Evolutionary conservation across 108 stramenopile genomes (phyloP), one percentile per base, ranked within the genome.

Genomic region (Phaeodactylum tricornutum): DNA sequence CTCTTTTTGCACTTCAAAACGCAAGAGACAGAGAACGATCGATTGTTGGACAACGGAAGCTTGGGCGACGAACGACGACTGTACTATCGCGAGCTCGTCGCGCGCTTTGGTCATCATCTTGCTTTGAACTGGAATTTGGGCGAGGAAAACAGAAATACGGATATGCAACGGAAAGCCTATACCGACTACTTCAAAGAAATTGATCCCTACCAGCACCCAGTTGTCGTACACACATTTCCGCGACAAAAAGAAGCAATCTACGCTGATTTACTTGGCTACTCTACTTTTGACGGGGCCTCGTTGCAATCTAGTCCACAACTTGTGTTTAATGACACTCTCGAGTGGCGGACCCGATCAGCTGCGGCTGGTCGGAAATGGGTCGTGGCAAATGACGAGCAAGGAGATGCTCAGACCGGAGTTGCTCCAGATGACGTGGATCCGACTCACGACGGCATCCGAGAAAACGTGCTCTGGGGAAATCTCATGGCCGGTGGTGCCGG

Each of bases 71-170:
- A 41, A 20, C 39, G 39, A 15, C 16, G 21, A 20, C 14, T 41
- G 6, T 41, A 41, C 39, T 41, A 41, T 20, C 39, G 39, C 21
- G 39, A 41, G 21, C 14, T 41, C 6, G 39, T 41, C 5, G 39
- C 39, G 5, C 39, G 39, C 14, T 41, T 41, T 14, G 39, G 39
- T 41, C 9, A 41, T 20, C 39, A 41, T n/a, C 39, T 41, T 41
- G 39, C 39, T n/a, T 20, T 41, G 9, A 41, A 41, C 39, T 41
- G 39, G 39, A 41, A 41, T 14, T 20, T 41, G 16, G 39, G 39
- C 21, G 39, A 41, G 21, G 39, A 41, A 20, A 41, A 41, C 39
- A 41, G 19, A 5, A 41, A 41, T 20, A 41, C 39, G 14, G 14
- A 41, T n/a, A 5, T 4, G 8, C 39, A 41, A 20, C 39, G 39